Percentiles rank a stretch among this genome's conserved stretches.
phyloP scores from a whole-genome alignment of 495 filamentous ascomycete genomes.

The Daldinia caldariorum region DNA sequence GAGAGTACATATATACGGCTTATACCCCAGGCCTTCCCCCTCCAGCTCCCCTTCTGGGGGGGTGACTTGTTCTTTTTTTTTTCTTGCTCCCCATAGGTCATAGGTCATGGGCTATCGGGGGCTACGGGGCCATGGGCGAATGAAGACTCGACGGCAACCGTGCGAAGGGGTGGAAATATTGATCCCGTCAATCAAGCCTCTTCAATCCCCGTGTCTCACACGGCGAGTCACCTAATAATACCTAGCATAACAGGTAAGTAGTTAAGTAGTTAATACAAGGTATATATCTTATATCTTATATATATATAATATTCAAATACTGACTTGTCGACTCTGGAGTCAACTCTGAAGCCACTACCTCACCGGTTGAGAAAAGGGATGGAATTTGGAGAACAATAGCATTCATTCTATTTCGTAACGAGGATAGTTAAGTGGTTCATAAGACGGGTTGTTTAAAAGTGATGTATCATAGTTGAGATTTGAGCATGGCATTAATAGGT shows the following conservation, averaged over 20 bases:
- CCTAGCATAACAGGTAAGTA: slow-evolving; percentile 3
- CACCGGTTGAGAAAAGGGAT: slow-evolving; percentile 25
- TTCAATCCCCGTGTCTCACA: slow-evolving; percentile 25
- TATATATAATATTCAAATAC: background rate
- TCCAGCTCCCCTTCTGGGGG: too few species aligned
- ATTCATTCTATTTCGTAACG: slow-evolving; percentile 13
- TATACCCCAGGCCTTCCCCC: background rate
- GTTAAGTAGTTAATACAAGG: too few species aligned
- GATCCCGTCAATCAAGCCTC: slow-evolving; percentile 6
- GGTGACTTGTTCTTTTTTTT: too few species aligned
- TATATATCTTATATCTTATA: too few species aligned
- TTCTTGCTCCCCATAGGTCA: background rate
- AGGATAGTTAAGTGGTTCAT: slow-evolving; percentile 30
- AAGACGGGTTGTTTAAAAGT: slow-evolving; percentile 35
- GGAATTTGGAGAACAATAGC: slow-evolving; percentile 24
- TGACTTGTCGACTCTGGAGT: slow-evolving; percentile 36
- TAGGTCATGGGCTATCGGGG: background rate
- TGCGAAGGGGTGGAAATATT: slow-evolving; percentile 10
- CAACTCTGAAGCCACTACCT: slow-evolving; percentile 29
- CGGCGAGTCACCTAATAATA: slow-evolving; percentile 18
- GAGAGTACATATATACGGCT: background rate
- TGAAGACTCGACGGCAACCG: slow-evolving; percentile 20
- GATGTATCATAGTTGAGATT: slow-evolving; percentile 41
- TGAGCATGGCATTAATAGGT: slow-evolving; percentile 11
- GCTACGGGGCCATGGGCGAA: background rate